Conservation (phyloP, 2,329 filamentous ascomycete species). For the Pseudogymnoascus sp. region DNA sequence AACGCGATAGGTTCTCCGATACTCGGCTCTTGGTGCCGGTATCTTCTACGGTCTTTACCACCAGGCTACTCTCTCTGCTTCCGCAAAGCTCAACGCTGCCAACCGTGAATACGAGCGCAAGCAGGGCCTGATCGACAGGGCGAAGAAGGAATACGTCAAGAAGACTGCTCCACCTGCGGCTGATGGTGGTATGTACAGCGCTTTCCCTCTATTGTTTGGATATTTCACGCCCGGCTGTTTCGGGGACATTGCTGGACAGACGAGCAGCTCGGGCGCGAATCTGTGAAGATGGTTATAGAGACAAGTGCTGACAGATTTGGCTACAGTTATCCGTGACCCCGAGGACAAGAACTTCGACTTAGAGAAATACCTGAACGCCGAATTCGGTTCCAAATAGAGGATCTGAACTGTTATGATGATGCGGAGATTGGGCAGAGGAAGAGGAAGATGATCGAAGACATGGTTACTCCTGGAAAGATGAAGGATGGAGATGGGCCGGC, state of each 20-base stretch:
- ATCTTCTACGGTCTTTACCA: slow-evolving; percentile 94
- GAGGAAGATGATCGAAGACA: slow-evolving; percentile 9
- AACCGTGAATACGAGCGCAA: slow-evolving; percentile 86
- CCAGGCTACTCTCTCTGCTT: slow-evolving; percentile 69
- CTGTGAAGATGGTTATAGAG: not conserved
- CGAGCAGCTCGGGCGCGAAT: not conserved
- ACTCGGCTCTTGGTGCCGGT: slow-evolving; percentile 84
- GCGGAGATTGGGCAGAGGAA: slow-evolving; percentile 5
- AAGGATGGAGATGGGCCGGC: not conserved
- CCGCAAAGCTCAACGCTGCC: slow-evolving; percentile 60
- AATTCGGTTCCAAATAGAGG: slow-evolving; percentile 26
- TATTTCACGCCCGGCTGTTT: not conserved
- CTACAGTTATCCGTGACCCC: slow-evolving; percentile 62
- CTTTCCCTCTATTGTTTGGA: not conserved
- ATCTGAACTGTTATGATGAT: slow-evolving; percentile 6
- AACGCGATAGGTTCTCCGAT: slow-evolving; percentile 75
- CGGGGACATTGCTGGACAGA: not conserved
- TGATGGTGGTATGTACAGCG: slow-evolving; percentile 4
- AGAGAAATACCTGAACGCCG: slow-evolving; percentile 67
- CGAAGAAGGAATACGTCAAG: slow-evolving; percentile 84
- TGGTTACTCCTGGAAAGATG: not conserved
- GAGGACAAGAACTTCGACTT: slow-evolving; percentile 88
- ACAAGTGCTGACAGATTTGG: slow-evolving; percentile 3
- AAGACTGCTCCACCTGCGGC: slow-evolving; percentile 49
- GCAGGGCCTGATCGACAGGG: slow-evolving; percentile 82